These are phyloP conservation scores for Zalerion maritima DNA, from an alignment of 495 filamentous ascomycete genomes.

Conservation along the genomic window DNA sequence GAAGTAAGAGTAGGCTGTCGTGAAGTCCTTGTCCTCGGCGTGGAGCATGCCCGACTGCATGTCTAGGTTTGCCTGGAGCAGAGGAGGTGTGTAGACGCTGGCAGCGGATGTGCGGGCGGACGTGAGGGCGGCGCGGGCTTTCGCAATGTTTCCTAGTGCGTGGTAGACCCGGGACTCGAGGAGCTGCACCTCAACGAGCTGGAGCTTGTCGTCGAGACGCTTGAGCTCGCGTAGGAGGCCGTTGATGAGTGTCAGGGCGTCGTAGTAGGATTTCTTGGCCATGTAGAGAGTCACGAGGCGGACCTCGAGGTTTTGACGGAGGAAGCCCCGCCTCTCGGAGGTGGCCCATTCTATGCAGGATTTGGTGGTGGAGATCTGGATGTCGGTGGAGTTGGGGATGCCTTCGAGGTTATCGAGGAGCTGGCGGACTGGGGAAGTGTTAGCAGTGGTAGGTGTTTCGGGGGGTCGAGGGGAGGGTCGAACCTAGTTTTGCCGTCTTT, in stretches of 20 bases:
- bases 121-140: constrained; percentile 88
- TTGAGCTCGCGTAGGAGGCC: constrained; percentile 88
- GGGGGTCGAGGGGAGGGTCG: constrained; percentile 9
- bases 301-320: constrained; percentile 95
- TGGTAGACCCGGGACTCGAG: constrained; percentile 95
- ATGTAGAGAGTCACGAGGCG: constrained; percentile 88
- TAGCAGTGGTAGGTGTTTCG: background rate
- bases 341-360: constrained; percentile 99
- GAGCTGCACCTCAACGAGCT: constrained; percentile 96
- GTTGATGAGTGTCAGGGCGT: constrained; percentile 93
- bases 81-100: constrained; percentile 89
- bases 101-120: constrained; percentile 88
- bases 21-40: constrained; percentile 97
- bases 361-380: constrained; percentile 84
- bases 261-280: constrained; percentile 91
- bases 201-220: constrained; percentile 94
- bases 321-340: constrained; percentile 80
- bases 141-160: constrained; percentile 89
- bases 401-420: constrained; percentile 88
- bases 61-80: constrained; percentile 88
- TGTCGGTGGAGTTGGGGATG: constrained; percentile 85
- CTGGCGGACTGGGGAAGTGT: constrained; percentile 61
- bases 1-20: constrained; percentile 96
- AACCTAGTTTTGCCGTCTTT: constrained; percentile 97
- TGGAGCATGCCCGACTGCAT: constrained; percentile 99